phyloP scores from a whole-genome alignment of 495 filamentous ascomycete species.

The Penicillium nucicola region DNA sequence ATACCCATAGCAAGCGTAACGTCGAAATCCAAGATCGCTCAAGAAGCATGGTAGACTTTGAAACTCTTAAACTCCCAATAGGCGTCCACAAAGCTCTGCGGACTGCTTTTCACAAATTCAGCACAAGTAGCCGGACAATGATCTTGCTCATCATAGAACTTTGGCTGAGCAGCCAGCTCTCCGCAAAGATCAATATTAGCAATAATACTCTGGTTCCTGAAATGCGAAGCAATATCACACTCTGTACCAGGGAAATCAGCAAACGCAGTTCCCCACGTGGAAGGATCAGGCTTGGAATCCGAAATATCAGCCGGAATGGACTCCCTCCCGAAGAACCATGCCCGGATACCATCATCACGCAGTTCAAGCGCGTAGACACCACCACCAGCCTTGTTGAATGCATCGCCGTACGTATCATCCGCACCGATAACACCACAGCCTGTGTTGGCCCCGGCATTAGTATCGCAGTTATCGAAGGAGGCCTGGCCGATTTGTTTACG shows the following conservation, averaged over 20 bases:
- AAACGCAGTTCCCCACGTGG: constrained; percentile 42
- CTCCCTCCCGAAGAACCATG: constrained; percentile 47
- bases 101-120: constrained; percentile 39
- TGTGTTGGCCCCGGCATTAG: constrained; percentile 33
- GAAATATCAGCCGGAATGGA: constrained; percentile 38
- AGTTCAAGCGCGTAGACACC: constrained; percentile 49
- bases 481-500: constrained; percentile 38
- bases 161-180: constrained; percentile 27
- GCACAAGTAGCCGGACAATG: constrained; percentile 42
- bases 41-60: constrained; percentile 36
- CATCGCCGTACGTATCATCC: constrained; percentile 34
- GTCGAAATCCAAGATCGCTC: background rate
- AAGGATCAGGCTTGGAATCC: constrained; percentile 38
- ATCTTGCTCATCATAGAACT: constrained; percentile 38
- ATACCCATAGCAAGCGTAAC: too few species aligned
- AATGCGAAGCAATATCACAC: constrained; percentile 45
- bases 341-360: constrained; percentile 43
- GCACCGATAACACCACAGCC: constrained; percentile 44
- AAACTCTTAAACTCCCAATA: constrained; percentile 53
- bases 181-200: constrained; percentile 53
- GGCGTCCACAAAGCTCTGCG: constrained; percentile 36
- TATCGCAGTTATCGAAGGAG: constrained; percentile 31
- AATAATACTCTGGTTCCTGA: constrained; percentile 51
- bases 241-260: constrained; percentile 52
- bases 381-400: constrained; percentile 45